Conservation (phyloP, 2,329 filamentous ascomycete species). For the Neospermospora avenae region DNA sequence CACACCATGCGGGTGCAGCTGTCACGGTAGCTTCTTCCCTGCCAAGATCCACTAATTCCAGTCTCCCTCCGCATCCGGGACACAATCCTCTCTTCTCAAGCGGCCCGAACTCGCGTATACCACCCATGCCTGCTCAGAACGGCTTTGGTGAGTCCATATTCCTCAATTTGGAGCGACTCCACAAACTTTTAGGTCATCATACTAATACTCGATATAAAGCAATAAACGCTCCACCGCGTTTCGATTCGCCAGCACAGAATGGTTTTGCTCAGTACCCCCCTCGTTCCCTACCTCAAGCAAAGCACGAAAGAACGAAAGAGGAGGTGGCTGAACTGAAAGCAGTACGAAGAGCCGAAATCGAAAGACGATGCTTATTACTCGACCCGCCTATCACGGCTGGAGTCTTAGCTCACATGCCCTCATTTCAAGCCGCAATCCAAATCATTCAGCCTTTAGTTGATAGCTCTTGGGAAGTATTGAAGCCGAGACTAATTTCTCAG, state of each 20-base stretch:
- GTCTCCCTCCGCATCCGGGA: slow-evolving; percentile 9
- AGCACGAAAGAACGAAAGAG: slow-evolving; percentile 53
- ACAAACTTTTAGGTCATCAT: not conserved
- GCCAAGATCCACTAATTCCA: slow-evolving; percentile 9
- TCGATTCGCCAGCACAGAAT: slow-evolving; percentile 33
- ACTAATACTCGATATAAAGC: slow-evolving; percentile 13
- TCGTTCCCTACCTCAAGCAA: slow-evolving; percentile 26
- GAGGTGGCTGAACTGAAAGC: slow-evolving; percentile 63
- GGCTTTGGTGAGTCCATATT: slow-evolving; percentile 20
- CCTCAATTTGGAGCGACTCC: not conserved
- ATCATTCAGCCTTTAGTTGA: slow-evolving; percentile 67
- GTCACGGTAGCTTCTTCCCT: not conserved
- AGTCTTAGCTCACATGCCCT: slow-evolving; percentile 65
- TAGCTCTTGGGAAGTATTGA: slow-evolving; percentile 65
- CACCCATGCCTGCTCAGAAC: slow-evolving; percentile 8
- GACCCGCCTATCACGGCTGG: slow-evolving; percentile 61
- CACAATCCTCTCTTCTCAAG: slow-evolving; percentile 13
- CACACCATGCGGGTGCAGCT: not conserved
- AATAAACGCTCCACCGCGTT: slow-evolving; percentile 27
- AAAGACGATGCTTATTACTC: slow-evolving; percentile 63
- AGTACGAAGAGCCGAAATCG: slow-evolving; percentile 65
- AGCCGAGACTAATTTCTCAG: slow-evolving; percentile 64
- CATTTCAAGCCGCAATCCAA: slow-evolving; percentile 70
- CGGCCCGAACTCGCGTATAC: slow-evolving; percentile 9
- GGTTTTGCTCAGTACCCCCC: slow-evolving; percentile 28